Percentiles rank a stretch among this genome's conserved stretches.
These are phyloP conservation scores for Laetiporus sulphureus DNA, from an alignment of 1,284 basidiomycete species.

Conservation along the genomic window DNA sequence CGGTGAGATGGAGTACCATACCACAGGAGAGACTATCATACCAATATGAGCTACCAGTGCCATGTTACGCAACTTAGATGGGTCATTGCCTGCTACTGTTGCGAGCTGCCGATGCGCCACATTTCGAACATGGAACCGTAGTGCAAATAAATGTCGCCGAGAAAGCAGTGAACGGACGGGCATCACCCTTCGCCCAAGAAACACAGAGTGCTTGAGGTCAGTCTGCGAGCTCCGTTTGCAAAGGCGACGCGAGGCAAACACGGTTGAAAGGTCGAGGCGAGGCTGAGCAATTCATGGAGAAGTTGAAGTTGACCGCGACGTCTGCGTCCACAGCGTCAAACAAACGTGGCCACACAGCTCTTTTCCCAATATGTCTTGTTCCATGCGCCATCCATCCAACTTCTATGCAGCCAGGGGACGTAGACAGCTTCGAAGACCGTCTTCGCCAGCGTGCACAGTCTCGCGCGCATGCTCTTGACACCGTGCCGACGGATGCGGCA, in stretches of 20 bases:
- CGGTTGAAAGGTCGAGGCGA: too few species aligned
- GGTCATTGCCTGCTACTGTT: slow-evolving; percentile 31
- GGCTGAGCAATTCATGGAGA: too few species aligned
- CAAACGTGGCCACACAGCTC: too few species aligned
- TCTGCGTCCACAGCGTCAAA: too few species aligned
- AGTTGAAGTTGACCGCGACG: too few species aligned
- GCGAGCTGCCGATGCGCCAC: slow-evolving; percentile 23
- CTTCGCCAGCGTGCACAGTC: slow-evolving; percentile 34
- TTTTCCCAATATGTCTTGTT: slow-evolving; percentile 3
- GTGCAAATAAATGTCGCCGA: too few species aligned
- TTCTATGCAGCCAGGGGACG: slow-evolving; percentile 5
- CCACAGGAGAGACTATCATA: slow-evolving; percentile 29
- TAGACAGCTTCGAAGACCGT: slow-evolving; percentile 40
- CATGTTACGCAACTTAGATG: slow-evolving; percentile 59
- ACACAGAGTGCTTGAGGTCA: too few species aligned
- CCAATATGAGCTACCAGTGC: slow-evolving; percentile 83
- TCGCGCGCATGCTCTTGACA: slow-evolving; percentile 42
- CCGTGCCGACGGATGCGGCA: slow-evolving; percentile 34
- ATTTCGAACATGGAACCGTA: background rate
- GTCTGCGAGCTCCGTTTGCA: too few species aligned
- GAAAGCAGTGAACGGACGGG: too few species aligned
- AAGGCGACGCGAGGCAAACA: too few species aligned
- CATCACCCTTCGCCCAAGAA: too few species aligned
- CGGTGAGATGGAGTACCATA: too few species aligned
- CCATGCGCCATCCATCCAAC: background rate